These are phyloP conservation scores for Anthoceros angustus DNA, from an alignment of 225 moss, liverwort and hornwort genomes.

Conservation along the genomic window DNA sequence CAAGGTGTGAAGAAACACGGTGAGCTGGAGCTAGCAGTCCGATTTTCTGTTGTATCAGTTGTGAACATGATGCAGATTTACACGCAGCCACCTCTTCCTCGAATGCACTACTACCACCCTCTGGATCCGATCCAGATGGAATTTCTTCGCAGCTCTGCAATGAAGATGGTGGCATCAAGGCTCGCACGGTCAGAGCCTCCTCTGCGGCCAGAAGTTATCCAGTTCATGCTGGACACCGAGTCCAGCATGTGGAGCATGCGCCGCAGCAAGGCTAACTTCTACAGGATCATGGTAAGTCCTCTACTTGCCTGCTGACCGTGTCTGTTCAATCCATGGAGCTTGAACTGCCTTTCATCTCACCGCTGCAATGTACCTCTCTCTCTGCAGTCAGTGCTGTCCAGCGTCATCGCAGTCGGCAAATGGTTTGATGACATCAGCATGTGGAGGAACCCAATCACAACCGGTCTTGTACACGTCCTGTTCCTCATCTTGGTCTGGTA, in stretches of 20 bases:
- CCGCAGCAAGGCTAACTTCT: slow-evolving; percentile 92
- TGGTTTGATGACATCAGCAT: slow-evolving; percentile 84
- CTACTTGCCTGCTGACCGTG: not conserved
- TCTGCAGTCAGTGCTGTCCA: slow-evolving; percentile 61
- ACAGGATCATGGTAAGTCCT: slow-evolving; percentile 53
- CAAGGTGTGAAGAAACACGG: slow-evolving; percentile 96
- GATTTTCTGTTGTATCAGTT: slow-evolving; percentile 60
- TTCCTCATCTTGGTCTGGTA: slow-evolving; percentile 81
- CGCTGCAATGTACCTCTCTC: not conserved
- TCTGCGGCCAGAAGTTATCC: slow-evolving; percentile 62
- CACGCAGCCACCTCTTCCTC: slow-evolving; percentile 54
- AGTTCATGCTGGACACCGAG: slow-evolving; percentile 78
- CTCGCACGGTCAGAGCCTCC: slow-evolving; percentile 77
- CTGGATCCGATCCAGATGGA: slow-evolving; percentile 46
- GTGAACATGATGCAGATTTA: slow-evolving; percentile 64
- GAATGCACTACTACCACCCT: slow-evolving; percentile 82
- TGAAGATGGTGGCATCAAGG: slow-evolving; percentile 83
- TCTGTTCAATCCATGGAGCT: not conserved
- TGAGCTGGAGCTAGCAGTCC: slow-evolving; percentile 64
- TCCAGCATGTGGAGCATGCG: slow-evolving; percentile 95
- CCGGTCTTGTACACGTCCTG: slow-evolving; percentile 64
- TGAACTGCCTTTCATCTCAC: not conserved
- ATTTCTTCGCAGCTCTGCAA: slow-evolving; percentile 59
- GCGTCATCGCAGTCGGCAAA: slow-evolving; percentile 58
- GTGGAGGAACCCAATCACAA: slow-evolving; percentile 88